Conservation (phyloP, 306 rosid genomes). For the Malus asiatica region DNA sequence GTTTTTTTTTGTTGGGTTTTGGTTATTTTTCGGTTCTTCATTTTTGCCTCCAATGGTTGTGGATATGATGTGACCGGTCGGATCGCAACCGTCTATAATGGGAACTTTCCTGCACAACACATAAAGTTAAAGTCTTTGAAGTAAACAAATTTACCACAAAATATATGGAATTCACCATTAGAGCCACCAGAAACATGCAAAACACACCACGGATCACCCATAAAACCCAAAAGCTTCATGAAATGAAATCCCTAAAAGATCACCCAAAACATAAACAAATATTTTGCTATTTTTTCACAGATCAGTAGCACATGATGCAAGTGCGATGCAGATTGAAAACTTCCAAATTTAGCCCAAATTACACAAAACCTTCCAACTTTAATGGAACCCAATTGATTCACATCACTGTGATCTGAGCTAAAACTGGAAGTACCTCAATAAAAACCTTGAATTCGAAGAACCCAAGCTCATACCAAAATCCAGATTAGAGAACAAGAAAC, state of each 20-base stretch:
- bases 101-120: conserved; percentile 61
- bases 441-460: neutral
- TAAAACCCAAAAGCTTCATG: neutral
- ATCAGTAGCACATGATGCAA: neutral
- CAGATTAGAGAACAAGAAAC: neutral
- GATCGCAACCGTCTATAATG: conserved; percentile 64
- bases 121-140: neutral
- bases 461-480: neutral
- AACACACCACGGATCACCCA: neutral
- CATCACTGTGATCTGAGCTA: neutral
- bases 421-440: neutral
- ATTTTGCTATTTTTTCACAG: neutral
- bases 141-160: neutral
- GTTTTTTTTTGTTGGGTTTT: too few relatives aligned
- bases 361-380: neutral
- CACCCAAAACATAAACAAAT: neutral
- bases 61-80: conserved; percentile 76
- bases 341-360: neutral
- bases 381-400: neutral
- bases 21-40: too few relatives aligned
- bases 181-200: neutral
- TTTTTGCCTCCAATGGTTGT: too few relatives aligned
- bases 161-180: neutral
- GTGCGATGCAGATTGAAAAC: neutral
- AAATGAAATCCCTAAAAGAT: neutral